A percentile compares a stretch with the other conserved stretches of the same genome.
Evolutionary conservation across 768 basidiomycete species (phyloP).

Genomic region (Pleurotus sapidus): DNA sequence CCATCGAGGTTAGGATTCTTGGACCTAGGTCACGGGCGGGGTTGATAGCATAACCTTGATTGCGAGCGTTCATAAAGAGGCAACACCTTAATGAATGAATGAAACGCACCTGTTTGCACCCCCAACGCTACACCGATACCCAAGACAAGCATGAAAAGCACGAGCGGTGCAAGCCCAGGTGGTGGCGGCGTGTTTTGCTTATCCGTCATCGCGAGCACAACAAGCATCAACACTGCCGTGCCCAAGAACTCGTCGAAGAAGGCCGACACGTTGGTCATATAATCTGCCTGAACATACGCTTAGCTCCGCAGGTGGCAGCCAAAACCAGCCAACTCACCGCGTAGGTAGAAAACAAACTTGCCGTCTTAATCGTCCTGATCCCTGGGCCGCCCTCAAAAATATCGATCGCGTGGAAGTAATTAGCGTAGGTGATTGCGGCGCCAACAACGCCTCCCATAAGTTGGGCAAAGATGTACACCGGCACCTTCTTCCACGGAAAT

Average conservation of each 20-base stretch:
- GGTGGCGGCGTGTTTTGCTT: constrained; percentile 47
- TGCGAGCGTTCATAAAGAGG: not conserved
- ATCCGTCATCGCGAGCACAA: constrained; percentile 54
- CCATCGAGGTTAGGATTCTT: constrained; percentile 66
- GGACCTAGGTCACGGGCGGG: constrained; percentile 53
- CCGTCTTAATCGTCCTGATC: constrained; percentile 55
- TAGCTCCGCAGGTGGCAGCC: not conserved
- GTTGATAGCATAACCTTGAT: constrained; percentile 36
- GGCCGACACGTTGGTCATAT: constrained; percentile 35
- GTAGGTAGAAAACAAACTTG: constrained; percentile 56
- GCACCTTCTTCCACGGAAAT: constrained; percentile 83
- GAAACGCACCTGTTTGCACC: constrained; percentile 50
- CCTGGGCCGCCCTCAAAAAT: constrained; percentile 55
- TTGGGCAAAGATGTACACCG: constrained; percentile 63
- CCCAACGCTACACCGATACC: constrained; percentile 61
- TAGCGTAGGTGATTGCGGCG: constrained; percentile 58
- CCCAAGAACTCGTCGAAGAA: constrained; percentile 58
- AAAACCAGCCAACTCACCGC: constrained; percentile 36
- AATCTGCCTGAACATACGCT: constrained; percentile 24
- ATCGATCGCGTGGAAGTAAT: constrained; percentile 70
- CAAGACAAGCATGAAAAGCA: constrained; percentile 54
- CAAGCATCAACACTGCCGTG: constrained; percentile 54
- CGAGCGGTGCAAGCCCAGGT: constrained; percentile 50
- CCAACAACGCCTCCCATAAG: constrained; percentile 62
- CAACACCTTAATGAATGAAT: not conserved